Percentiles rank a stretch among this genome's conserved stretches.
Evolutionary conservation across 176 grass and related monocot species (phyloP).

Genomic region (Ensete glaucum): DNA sequence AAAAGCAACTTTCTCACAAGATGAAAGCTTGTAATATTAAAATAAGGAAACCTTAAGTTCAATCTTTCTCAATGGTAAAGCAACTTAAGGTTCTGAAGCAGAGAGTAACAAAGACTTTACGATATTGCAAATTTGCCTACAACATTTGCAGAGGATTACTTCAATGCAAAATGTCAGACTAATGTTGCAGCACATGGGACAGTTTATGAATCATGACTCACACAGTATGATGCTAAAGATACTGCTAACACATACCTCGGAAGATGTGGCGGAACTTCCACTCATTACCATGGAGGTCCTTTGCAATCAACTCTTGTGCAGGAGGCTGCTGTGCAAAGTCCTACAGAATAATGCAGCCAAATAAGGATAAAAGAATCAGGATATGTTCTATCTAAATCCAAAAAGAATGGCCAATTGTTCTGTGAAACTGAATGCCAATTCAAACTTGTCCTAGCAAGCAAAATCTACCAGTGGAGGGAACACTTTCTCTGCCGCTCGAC

Average conservation of each 20-base stretch:
- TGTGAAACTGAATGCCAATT: not conserved
- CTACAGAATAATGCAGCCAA: constrained; percentile 36
- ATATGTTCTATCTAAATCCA: not conserved
- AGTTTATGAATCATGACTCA: not conserved
- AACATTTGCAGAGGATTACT: not conserved
- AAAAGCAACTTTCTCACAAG: not conserved
- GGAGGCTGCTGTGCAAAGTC: constrained; percentile 94
- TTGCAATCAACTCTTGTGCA: constrained; percentile 85
- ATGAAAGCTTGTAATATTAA: not conserved
- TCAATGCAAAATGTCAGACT: not conserved
- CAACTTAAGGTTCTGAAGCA: not conserved
- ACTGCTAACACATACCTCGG: constrained; percentile 38
- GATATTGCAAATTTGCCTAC: not conserved
- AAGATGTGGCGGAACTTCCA: constrained; percentile 99
- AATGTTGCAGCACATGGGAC: not conserved
- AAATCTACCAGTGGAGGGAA: constrained; percentile 89
- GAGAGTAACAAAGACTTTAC: not conserved
- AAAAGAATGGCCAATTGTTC: not conserved
- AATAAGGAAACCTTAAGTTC: not conserved
- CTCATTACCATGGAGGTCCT: constrained; percentile 95
- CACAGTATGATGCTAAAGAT: not conserved
- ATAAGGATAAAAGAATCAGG: not conserved
- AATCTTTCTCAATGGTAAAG: not conserved
- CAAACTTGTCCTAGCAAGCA: not conserved
- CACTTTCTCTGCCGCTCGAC: constrained; percentile 97